Evolutionary conservation across 179 eudicot species (phyloP).

Genomic region (Spinacia oleracea): DNA sequence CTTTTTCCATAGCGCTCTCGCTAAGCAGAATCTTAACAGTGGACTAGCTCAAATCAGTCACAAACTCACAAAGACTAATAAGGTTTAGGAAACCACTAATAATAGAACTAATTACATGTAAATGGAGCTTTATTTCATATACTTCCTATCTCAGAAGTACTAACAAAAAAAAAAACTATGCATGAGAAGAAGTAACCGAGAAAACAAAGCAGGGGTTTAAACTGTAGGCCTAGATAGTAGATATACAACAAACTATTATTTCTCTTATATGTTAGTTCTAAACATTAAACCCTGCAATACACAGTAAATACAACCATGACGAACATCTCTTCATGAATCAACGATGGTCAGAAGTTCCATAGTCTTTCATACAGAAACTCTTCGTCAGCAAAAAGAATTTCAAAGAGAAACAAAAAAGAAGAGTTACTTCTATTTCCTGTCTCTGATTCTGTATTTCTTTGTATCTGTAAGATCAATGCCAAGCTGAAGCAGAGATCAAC

Average conservation of each 20-base stretch:
- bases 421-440: background rate
- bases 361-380: background rate
- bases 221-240: background rate
- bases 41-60: background rate
- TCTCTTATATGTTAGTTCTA: slow-evolving; percentile 20
- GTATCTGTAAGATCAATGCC: slow-evolving; percentile 49
- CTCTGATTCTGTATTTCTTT: background rate
- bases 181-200: background rate
- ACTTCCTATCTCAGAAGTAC: background rate
- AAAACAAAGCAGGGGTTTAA: slow-evolving; percentile 10
- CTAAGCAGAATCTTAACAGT: background rate
- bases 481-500: slow-evolving; percentile 85
- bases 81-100: background rate
- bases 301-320: background rate
- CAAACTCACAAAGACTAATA: background rate
- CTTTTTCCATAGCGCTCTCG: no score
- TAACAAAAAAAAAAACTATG: background rate
- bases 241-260: slow-evolving; percentile 10
- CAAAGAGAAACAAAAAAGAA: background rate
- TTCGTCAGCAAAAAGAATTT: slow-evolving; percentile 12
- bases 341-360: slow-evolving; percentile 8
- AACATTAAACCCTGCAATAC: slow-evolving; percentile 12
- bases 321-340: slow-evolving; percentile 13
- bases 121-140: background rate
- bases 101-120: background rate